A percentile compares a stretch with the other conserved stretches of the same genome.
Evolutionary conservation across 768 basidiomycete species (phyloP).

Genomic region (Agaricus blazei): DNA sequence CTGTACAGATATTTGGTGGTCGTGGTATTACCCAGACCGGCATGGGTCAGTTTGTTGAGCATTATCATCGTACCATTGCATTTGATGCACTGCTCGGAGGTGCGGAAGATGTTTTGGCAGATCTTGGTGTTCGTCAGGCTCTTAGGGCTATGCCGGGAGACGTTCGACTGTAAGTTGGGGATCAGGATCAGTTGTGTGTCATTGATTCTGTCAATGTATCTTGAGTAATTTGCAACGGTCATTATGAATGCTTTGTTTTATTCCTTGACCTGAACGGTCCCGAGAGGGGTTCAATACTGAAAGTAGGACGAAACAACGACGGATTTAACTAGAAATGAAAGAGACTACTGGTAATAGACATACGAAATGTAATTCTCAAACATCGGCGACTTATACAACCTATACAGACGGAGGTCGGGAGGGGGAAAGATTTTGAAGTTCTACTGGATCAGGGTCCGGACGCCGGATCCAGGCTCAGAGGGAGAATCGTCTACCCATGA

Average conservation of each 20-base stretch:
- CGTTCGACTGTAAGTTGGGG: slow-evolving; percentile 42
- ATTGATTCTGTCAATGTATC: too few species aligned
- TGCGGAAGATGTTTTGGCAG: slow-evolving; percentile 61
- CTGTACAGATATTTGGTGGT: slow-evolving; percentile 73
- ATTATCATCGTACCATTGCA: slow-evolving; percentile 62
- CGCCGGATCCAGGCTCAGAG: not conserved
- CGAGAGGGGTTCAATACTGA: too few species aligned
- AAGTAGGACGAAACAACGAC: too few species aligned
- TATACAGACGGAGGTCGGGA: not conserved
- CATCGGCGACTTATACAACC: too few species aligned
- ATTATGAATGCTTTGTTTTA: too few species aligned
- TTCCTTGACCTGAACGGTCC: too few species aligned
- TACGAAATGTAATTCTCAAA: too few species aligned
- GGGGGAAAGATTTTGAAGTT: not conserved
- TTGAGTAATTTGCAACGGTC: too few species aligned
- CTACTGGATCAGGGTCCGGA: not conserved
- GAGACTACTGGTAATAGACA: too few species aligned
- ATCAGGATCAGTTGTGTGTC: not conserved
- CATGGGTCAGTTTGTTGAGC: slow-evolving; percentile 75
- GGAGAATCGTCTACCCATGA: not conserved
- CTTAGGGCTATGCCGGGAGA: slow-evolving; percentile 65
- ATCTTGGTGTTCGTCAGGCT: slow-evolving; percentile 73
- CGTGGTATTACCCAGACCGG: slow-evolving; percentile 81
- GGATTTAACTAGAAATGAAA: too few species aligned
- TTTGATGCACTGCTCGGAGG: slow-evolving; percentile 74